Evolutionary conservation across 1,284 basidiomycete species (phyloP).

Genomic region (Cutaneotrichosporon spelunceum): DNA sequence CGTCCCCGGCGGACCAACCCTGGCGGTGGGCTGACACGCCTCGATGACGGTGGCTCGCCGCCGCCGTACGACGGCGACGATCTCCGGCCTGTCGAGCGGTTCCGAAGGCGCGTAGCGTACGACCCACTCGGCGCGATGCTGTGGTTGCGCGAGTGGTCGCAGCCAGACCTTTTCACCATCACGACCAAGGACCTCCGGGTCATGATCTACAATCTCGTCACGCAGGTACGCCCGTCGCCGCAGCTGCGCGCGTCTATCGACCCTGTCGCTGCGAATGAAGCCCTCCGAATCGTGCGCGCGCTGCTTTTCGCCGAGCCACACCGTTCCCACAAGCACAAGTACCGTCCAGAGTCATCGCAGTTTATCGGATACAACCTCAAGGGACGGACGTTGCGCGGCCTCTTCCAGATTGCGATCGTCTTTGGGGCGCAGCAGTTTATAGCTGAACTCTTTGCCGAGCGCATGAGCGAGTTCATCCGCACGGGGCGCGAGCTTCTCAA

Average conservation of each 20-base stretch:
- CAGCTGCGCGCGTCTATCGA: not conserved
- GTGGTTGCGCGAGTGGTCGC: conserved; percentile 2
- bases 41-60: not conserved
- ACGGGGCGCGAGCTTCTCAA: conserved; percentile 12
- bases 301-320: conserved; percentile 15
- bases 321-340: not conserved
- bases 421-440: conserved; percentile 16
- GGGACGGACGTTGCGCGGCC: conserved; percentile 13
- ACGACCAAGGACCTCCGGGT: conserved; percentile 15
- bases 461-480: conserved; percentile 17
- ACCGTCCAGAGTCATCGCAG: not conserved
- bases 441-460: conserved; percentile 20
- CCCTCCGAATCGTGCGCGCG: conserved; percentile 9
- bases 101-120: conserved; percentile 13
- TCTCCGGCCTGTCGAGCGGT: conserved; percentile 17
- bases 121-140: conserved; percentile 17
- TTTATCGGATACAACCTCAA: conserved; percentile 11
- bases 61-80: conserved; percentile 5
- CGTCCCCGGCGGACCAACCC: not conserved
- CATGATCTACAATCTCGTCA: conserved; percentile 15
- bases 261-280: not conserved
- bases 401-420: conserved; percentile 19
- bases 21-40: not conserved
- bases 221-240: not conserved
- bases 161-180: conserved; percentile 7